Base-by-base conservation (phyloP, 768 basidiomycete genomes). In the Tylopilus felleus region DNA sequence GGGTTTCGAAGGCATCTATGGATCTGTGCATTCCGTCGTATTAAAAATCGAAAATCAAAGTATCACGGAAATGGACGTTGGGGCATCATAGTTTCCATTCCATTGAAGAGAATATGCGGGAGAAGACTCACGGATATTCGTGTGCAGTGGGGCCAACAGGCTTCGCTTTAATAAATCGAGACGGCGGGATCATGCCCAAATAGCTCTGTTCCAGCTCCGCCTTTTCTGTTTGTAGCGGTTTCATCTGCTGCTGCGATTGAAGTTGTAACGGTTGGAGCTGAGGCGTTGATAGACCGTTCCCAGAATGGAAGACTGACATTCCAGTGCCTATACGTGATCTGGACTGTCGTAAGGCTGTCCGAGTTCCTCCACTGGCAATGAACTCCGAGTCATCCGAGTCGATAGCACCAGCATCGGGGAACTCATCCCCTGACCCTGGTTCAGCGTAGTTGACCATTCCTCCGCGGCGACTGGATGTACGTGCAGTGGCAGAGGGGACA, bases 341-440 rank as follows among this genome's bases (percentile, higher is more conserved):
- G 53, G 69, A 68, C 61, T 79, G 78, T 45, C 80, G 72, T 47
- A 84, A 70, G 0, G 80, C 78, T n/a, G 82, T 81, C 55, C 84
- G 72, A 40, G 79, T 80, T 7, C 85, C 81, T 1, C 79, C 79
- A 60, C 82, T 86, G 16, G 86, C 86, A 2, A 85, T 69, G 60
- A 90, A 88, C 59, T 92, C 90, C 1, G 87, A 91, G 62, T 92
- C 92, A 53, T 90, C 93, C 3, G 88, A 88, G 47, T 94, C 90
- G 21, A 88, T 69, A 38, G 86, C 88, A 5, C 89, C 91, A 9
- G 86, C 87, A 59, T 91, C 90, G 0, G 85, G 86, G 35, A 88
- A 75, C 58, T 90, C 90, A 56, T 93, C 90, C 4, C 85, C 87
- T 0, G 88, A 91, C 1, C 83, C 90, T 22, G 90, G 86, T 53